A percentile compares a stretch with the other conserved stretches of the same genome.
phyloP scores from a whole-genome alignment of 2,329 filamentous ascomycete genomes.

The Chaetomiaceae sp. region DNA sequence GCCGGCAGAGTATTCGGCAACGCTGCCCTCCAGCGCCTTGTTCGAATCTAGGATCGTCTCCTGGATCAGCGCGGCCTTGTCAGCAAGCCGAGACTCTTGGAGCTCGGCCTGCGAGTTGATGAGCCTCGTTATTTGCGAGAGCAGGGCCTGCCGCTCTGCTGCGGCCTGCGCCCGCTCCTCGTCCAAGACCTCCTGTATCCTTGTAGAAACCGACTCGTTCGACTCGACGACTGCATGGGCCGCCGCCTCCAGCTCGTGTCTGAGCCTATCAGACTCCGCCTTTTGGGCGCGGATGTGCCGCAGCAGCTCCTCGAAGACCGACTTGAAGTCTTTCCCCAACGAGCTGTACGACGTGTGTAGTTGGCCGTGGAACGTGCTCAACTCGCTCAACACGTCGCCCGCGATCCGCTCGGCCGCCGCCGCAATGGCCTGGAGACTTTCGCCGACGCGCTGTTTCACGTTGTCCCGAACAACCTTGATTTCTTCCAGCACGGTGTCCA shows the following conservation, averaged over 20 bases:
- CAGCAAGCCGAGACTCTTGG: conserved; percentile 67
- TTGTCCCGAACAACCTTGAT: conserved; percentile 86
- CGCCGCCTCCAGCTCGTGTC: conserved; percentile 66
- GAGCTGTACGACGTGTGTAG: conserved; percentile 80
- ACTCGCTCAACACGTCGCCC: conserved; percentile 79
- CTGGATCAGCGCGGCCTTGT: conserved; percentile 59
- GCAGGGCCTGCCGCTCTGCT: conserved; percentile 67
- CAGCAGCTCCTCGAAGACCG: conserved; percentile 75
- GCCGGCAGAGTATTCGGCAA: conserved; percentile 61
- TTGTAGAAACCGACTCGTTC: conserved; percentile 61
- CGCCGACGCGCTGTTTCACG: conserved; percentile 79
- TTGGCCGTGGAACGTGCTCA: conserved; percentile 74
- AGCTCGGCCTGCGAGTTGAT: conserved; percentile 68
- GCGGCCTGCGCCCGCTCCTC: conserved; percentile 72
- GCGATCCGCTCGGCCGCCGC: conserved; percentile 83
- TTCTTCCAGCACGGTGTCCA: conserved; percentile 88
- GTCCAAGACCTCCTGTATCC: conserved; percentile 64
- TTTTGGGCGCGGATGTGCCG: conserved; percentile 72
- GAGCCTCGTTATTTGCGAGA: conserved; percentile 72
- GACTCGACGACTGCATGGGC: conserved; percentile 64
- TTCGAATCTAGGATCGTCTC: conserved; percentile 62
- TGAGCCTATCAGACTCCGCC: conserved; percentile 67
- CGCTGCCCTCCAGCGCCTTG: conserved; percentile 59
- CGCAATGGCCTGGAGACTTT: conserved; percentile 78
- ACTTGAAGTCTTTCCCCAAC: conserved; percentile 81